Percentiles rank a stretch among this genome's conserved stretches.
Conservation (phyloP, 192 early-diverging fungal species). For the Backusella mclennaniae region DNA sequence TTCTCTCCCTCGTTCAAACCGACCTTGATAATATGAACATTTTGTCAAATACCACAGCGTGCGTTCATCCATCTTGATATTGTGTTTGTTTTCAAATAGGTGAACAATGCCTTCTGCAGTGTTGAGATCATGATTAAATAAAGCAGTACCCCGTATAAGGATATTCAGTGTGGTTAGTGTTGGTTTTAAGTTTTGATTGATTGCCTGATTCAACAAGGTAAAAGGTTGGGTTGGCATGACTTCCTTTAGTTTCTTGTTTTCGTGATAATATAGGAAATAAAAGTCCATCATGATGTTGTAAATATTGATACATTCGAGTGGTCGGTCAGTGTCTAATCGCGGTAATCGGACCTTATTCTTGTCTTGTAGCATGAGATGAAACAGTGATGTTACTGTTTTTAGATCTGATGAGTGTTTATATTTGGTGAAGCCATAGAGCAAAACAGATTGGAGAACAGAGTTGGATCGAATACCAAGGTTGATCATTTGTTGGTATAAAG, state of each 20-base stretch:
- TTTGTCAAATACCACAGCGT: constrained; percentile 26
- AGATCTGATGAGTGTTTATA: constrained; percentile 7
- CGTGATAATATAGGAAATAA: constrained; percentile 25
- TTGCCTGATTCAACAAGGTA: constrained; percentile 11
- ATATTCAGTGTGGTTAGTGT: constrained; percentile 25
- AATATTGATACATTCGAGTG: background rate
- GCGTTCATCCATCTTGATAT: constrained; percentile 18
- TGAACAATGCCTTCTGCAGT: constrained; percentile 22
- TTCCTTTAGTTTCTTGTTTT: background rate
- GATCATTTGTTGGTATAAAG: constrained; percentile 18
- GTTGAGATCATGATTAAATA: constrained; percentile 23
- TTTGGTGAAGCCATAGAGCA: constrained; percentile 26
- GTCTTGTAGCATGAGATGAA: constrained; percentile 8
- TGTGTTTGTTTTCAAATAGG: background rate
- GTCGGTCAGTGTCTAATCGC: background rate
- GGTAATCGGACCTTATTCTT: background rate
- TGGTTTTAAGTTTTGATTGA: background rate
- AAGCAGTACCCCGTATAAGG: constrained; percentile 22
- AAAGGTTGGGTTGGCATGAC: constrained; percentile 16
- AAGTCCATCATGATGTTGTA: constrained; percentile 35
- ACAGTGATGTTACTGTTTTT: background rate
- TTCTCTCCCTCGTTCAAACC: background rate
- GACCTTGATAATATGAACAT: constrained; percentile 4
- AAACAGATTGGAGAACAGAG: constrained; percentile 9
- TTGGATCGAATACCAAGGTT: constrained; percentile 11